These are phyloP conservation scores for Daedalea quercina DNA, from an alignment of 768 basidiomycete genomes.

Conservation along the genomic window DNA sequence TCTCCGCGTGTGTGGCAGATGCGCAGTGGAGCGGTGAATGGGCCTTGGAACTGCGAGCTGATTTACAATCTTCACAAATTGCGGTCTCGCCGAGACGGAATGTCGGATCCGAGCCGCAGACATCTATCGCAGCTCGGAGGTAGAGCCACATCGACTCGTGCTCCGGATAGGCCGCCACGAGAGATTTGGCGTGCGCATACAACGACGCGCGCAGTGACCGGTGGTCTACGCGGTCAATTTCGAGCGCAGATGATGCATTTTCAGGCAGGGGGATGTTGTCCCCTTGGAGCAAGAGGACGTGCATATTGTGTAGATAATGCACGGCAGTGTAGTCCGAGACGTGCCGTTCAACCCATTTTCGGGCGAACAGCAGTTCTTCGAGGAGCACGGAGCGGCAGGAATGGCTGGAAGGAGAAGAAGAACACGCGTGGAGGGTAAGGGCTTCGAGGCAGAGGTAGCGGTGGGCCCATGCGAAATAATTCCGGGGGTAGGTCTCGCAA, in stretches of 20 bases:
- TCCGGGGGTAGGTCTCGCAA: constrained; percentile 60
- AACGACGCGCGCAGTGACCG: constrained; percentile 1
- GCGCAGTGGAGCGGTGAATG: no score
- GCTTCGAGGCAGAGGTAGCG: constrained; percentile 43
- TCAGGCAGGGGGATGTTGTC: neutral
- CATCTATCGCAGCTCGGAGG: constrained; percentile 26
- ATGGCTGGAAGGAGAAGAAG: constrained; percentile 4
- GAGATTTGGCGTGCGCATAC: constrained; percentile 36
- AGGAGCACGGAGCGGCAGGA: constrained; percentile 26
- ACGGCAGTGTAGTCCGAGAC: constrained; percentile 63
- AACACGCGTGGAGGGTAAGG: constrained; percentile 16
- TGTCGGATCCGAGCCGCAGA: no score
- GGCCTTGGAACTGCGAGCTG: no score
- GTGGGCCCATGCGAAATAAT: constrained; percentile 71
- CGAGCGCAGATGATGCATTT: neutral
- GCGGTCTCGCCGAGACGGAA: neutral
- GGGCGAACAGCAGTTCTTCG: constrained; percentile 31
- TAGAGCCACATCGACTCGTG: constrained; percentile 66
- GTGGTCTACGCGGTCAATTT: neutral
- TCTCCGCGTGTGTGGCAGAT: no score
- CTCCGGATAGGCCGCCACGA: constrained; percentile 44
- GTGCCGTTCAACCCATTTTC: constrained; percentile 54
- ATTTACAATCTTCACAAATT: neutral
- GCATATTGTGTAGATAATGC: constrained; percentile 36
- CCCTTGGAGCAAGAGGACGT: neutral